Conservation (phyloP, 2,329 filamentous ascomycete species). For the Ophiocordyceps camponoti-saundersi region DNA sequence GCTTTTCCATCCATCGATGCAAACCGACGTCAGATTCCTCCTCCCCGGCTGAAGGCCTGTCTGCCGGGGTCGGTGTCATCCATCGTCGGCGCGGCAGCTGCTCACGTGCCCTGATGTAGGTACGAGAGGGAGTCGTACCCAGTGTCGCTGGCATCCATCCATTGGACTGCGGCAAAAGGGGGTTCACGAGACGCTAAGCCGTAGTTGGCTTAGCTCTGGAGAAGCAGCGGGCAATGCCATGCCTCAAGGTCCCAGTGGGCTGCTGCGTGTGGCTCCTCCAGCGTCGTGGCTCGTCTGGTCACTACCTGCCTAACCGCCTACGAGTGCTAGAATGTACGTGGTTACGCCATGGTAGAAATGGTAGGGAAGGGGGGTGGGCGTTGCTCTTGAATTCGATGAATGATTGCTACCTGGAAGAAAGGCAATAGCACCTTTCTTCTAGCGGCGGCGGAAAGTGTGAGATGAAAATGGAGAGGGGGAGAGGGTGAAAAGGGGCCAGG, state of each 20-base stretch:
- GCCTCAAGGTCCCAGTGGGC: neutral
- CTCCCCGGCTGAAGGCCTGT: neutral
- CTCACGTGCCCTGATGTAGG: neutral
- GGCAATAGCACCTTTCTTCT: neutral
- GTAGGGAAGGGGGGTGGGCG: too few species aligned
- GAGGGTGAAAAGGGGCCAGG: neutral
- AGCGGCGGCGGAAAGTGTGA: neutral
- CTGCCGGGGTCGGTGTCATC: neutral
- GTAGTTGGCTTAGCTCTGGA: slow-evolving; percentile 11
- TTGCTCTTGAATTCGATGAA: too few species aligned
- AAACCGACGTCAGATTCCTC: neutral
- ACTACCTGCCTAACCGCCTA: too few species aligned
- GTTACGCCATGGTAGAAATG: too few species aligned
- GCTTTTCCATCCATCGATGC: neutral
- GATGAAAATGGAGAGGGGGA: neutral
- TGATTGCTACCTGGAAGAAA: too few species aligned
- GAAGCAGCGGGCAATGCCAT: slow-evolving; percentile 11
- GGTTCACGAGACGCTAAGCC: slow-evolving; percentile 12
- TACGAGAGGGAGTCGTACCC: neutral
- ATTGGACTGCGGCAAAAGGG: slow-evolving; percentile 14
- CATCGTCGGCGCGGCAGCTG: neutral
- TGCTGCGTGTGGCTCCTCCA: neutral
- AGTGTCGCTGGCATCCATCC: neutral
- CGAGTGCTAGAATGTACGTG: too few species aligned
- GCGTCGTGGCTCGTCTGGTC: neutral